These are phyloP conservation scores for Tulasnella sp. DNA, from an alignment of 768 basidiomycete species.

Conservation along the genomic window DNA sequence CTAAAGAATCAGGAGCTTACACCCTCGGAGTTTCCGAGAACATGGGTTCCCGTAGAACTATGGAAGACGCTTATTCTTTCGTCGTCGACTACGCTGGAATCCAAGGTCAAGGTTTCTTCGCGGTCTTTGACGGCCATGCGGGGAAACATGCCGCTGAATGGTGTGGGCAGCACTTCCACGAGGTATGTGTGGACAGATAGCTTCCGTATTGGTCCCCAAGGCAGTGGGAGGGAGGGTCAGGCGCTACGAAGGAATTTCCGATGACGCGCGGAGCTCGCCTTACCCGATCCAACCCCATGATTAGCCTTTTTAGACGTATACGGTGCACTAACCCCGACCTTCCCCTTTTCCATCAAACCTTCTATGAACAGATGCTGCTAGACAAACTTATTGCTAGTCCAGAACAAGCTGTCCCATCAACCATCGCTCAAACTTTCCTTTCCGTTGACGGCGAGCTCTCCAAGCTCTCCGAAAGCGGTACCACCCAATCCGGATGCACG, in stretches of 20 bases:
- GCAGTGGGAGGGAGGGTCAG: background rate
- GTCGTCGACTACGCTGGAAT: constrained; percentile 88
- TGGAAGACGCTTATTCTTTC: constrained; percentile 98
- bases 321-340: background rate
- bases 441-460: constrained; percentile 80
- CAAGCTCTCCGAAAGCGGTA: constrained; percentile 76
- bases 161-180: constrained; percentile 95
- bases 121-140: constrained; percentile 96
- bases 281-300: background rate
- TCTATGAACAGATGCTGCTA: constrained; percentile 48
- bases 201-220: background rate
- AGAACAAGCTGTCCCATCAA: constrained; percentile 61
- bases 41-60: constrained; percentile 80
- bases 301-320: background rate
- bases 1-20: constrained; percentile 55
- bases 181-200: constrained; percentile 37
- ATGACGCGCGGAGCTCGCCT: background rate
- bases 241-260: background rate
- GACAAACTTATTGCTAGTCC: constrained; percentile 57
- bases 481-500: constrained; percentile 94
- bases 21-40: constrained; percentile 76
- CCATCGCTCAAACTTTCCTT: constrained; percentile 92
- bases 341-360: constrained; percentile 3
- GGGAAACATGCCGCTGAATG: constrained; percentile 98
- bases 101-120: constrained; percentile 95